Conservation (phyloP, 441 rosid genomes). For the Hura crepitans region DNA sequence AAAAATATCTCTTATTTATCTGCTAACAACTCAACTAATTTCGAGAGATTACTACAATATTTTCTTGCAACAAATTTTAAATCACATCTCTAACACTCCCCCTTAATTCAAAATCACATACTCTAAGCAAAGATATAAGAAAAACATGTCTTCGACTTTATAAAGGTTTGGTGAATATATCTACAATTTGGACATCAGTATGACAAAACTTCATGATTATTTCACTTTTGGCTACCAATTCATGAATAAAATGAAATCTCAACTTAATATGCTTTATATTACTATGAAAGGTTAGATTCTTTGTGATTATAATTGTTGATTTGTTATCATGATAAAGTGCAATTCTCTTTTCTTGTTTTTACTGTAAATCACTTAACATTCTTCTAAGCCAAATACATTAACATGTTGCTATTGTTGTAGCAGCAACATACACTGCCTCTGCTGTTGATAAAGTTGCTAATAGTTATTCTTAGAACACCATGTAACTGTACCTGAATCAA, state of each 20-base stretch:
- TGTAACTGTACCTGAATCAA: too few species aligned
- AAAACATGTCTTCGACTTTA: background rate
- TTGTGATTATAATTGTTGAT: background rate
- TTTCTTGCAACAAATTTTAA: too few species aligned
- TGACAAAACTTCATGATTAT: background rate
- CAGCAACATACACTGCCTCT: background rate
- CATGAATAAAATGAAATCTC: background rate
- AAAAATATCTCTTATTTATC: too few species aligned
- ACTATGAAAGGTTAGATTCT: background rate
- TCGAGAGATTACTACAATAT: too few species aligned
- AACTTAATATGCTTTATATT: background rate
- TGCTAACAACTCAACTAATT: too few species aligned
- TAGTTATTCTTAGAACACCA: too few species aligned
- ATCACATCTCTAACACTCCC: too few species aligned
- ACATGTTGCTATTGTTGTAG: background rate
- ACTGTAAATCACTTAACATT: background rate
- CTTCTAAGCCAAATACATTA: background rate
- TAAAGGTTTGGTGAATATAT: background rate
- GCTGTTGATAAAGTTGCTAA: background rate
- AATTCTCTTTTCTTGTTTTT: background rate
- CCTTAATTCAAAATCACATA: too few species aligned
- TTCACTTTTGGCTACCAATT: background rate
- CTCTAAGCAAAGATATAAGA: too few species aligned
- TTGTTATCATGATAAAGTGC: background rate
- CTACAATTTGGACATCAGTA: background rate